A percentile compares a stretch with the other conserved stretches of the same genome.
Conservation (phyloP, 2,329 filamentous ascomycete genomes). For the Colletotrichum lupini region DNA sequence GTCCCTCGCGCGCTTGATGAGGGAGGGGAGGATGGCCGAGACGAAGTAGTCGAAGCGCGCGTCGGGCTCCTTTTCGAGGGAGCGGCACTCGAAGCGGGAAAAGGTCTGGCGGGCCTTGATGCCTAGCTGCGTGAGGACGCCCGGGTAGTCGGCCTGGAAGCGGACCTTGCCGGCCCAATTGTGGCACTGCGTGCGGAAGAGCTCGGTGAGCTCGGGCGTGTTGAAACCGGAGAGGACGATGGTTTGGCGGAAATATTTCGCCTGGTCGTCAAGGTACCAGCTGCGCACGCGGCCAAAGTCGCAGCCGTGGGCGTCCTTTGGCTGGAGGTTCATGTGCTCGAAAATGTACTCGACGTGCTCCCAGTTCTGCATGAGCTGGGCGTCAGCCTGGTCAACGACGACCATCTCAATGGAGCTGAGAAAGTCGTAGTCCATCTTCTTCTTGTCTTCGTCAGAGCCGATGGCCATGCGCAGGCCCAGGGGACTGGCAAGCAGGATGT, state of each 20-base stretch:
- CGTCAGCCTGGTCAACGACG: conserved; percentile 91
- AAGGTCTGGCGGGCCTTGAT: conserved; percentile 87
- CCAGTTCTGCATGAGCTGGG: conserved; percentile 98
- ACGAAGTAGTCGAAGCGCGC: conserved; percentile 92
- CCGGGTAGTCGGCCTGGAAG: conserved; percentile 74
- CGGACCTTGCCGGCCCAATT: conserved; percentile 87
- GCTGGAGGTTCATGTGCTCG: conserved; percentile 89
- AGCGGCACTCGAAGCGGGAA: conserved; percentile 80
- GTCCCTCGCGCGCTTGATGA: conserved; percentile 76
- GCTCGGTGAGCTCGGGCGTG: conserved; percentile 86
- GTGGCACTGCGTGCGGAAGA: conserved; percentile 80
- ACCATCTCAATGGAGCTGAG: conserved; percentile 93
- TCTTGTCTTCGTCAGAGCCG: conserved; percentile 75
- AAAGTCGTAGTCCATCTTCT: conserved; percentile 84
- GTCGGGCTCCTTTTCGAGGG: conserved; percentile 82
- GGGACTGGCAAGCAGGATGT: conserved; percentile 92
- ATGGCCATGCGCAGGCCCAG: conserved; percentile 92
- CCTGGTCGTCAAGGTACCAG: conserved; percentile 94
- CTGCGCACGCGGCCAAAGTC: conserved; percentile 91
- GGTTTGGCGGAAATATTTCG: conserved; percentile 85
- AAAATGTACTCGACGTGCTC: conserved; percentile 95
- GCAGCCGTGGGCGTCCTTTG: conserved; percentile 88
- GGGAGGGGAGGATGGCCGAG: conserved; percentile 79
- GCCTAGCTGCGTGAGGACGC: conserved; percentile 78
- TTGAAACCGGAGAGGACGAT: conserved; percentile 84